phyloP scores from a whole-genome alignment of 768 basidiomycete species.

The Fomitopsis pulvina region DNA sequence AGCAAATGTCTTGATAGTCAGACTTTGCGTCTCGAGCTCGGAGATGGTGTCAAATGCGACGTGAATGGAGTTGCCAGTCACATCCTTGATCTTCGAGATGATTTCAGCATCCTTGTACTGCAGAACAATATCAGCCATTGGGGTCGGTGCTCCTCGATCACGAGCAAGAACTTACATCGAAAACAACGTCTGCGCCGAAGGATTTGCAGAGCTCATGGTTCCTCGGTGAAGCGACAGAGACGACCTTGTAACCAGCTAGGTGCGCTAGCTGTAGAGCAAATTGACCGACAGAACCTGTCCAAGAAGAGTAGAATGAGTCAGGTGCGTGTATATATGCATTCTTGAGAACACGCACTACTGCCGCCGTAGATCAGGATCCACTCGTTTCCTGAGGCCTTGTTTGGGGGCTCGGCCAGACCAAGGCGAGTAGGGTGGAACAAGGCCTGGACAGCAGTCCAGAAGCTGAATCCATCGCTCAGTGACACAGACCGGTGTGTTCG shows the following conservation, averaged over 20 bases:
- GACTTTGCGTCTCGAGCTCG: neutral
- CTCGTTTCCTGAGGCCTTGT: conserved; percentile 6
- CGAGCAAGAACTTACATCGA: conserved; percentile 12
- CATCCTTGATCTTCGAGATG: conserved; percentile 20
- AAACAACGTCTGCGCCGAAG: conserved; percentile 28
- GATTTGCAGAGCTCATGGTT: conserved; percentile 29
- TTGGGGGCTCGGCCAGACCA: conserved; percentile 13
- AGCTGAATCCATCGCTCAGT: neutral
- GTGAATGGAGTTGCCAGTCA: conserved; percentile 19
- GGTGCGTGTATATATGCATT: neutral
- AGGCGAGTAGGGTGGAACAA: conserved; percentile 15
- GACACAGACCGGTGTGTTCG: neutral
- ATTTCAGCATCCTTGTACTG: conserved; percentile 24
- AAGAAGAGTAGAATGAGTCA: too few relatives aligned
- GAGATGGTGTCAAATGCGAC: conserved; percentile 14
- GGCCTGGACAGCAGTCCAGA: conserved; percentile 16
- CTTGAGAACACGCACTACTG: conserved; percentile 6
- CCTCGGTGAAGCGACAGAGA: conserved; percentile 25
- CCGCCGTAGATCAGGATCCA: conserved; percentile 18
- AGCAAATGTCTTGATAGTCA: conserved; percentile 2
- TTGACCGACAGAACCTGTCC: conserved; percentile 24
- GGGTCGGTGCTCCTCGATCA: neutral
- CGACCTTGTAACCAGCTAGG: conserved; percentile 21
- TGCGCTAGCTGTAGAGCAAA: conserved; percentile 22
- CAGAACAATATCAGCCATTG: neutral